These are phyloP conservation scores for Closterium sp. DNA, from an alignment of 139 green algal genomes.

Conservation along the genomic window DNA sequence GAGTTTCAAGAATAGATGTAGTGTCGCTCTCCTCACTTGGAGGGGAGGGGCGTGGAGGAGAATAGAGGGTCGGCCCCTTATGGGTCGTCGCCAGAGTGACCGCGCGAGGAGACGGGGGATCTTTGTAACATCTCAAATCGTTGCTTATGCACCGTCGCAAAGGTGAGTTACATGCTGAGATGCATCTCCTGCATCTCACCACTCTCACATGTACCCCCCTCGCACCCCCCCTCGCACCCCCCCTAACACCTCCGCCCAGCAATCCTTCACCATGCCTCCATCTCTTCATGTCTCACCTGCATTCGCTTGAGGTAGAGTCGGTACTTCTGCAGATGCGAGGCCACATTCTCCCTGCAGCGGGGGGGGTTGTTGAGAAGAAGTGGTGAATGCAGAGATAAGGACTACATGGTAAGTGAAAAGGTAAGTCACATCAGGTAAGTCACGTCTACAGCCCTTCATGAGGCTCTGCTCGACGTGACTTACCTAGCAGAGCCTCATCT, in stretches of 20 bases:
- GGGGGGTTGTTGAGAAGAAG: no score
- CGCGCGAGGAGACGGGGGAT: not conserved
- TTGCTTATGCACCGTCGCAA: not conserved
- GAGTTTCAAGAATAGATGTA: not conserved
- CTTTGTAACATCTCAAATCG: not conserved
- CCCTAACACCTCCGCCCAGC: no score
- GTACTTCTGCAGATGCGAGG: slow-evolving; percentile 57
- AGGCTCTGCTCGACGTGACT: no score
- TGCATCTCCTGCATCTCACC: no score
- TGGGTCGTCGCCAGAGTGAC: not conserved
- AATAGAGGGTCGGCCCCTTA: not conserved
- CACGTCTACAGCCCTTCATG: no score
- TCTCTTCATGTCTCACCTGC: not conserved
- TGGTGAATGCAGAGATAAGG: no score
- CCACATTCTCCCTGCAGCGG: slow-evolving; percentile 53
- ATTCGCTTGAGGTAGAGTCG: slow-evolving; percentile 53
- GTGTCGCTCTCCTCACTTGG: no score
- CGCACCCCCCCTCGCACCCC: not conserved
- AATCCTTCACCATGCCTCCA: not conserved
- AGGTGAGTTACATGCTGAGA: not conserved
- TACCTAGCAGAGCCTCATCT: no score
- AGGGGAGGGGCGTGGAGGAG: not conserved
- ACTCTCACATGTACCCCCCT: not conserved
- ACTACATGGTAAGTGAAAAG: no score
- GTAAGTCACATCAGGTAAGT: no score